Base-by-base conservation (phyloP, 2,329 filamentous ascomycete species). In the Colletotrichum nymphaeae region DNA sequence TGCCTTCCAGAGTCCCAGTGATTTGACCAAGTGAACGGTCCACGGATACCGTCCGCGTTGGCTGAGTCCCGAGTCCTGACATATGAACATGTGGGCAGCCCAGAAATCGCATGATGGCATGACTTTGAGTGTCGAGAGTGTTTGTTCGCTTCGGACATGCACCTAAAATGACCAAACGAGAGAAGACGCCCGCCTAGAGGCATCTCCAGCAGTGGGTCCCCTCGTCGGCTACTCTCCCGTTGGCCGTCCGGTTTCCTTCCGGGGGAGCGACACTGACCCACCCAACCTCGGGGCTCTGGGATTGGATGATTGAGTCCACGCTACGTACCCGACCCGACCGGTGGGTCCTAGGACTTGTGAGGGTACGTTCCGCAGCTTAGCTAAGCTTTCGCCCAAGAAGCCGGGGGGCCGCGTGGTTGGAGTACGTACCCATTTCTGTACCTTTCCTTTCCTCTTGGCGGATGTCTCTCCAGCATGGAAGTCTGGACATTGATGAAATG, bases 161-260 rank as follows among this genome's bases (percentile, higher is more conserved):
- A 22, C 52, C 63, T 28, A 24, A 28, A 65, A 52, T 28, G n/a
- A 65, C 63, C 63, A 65, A 65, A 57, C 63, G 24, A 26, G 63
- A 57, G 52, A 65, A 32, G 12, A 63, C 32, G 11, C 30, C 62
- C 46, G 46, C 49, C 49, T 16, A 22, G n/a, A 26, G 28, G 53
- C 28, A 19, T n/a, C 56, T 49, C 19, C 42, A 11, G 32, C 7
- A 53, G 67, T 70, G 67, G 60, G 46, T 16, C 65, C 32, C 49
- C 30, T 55, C 22, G 55, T 73, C 67, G 60, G 71, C 71, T 22
- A 56, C 32, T 42, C 53, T 42, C 42, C 66, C 70, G 70, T 64
- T 69, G 28, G 59, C 70, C 70, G 70, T 73, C 70, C 67, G 70
- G 60, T 73, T 37, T 55, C 37, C 52, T 49, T 70, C 70, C 70